Percentiles rank a stretch among this genome's conserved stretches.
Evolutionary conservation across 805 yeast species (phyloP).

Genomic region (Zygosaccharomyces bisporus): DNA sequence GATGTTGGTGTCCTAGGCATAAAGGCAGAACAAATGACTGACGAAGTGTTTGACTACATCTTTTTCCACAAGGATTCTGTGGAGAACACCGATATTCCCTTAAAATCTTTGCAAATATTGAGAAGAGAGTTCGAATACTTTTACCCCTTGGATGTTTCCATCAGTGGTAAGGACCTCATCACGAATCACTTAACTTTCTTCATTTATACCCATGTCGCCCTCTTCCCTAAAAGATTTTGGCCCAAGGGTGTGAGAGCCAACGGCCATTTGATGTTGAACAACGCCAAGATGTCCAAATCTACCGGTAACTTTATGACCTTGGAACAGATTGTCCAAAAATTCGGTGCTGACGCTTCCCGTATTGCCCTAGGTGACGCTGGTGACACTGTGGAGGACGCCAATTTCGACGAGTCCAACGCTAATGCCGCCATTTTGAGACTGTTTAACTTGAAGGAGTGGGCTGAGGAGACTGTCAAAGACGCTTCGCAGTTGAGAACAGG

Average conservation of each 20-base stretch:
- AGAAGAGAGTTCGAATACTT: conserved; percentile 96
- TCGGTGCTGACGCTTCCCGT: conserved; percentile 96
- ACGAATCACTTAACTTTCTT: conserved; percentile 97
- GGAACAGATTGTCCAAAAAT: conserved; percentile 77
- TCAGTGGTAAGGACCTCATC: conserved; percentile 94
- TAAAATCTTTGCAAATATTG: conserved; percentile 60
- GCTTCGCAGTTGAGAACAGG: conserved; percentile 53
- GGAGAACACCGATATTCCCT: conserved; percentile 56
- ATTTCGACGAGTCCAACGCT: conserved; percentile 93
- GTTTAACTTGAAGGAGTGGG: conserved; percentile 91
- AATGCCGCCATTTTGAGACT: conserved; percentile 95
- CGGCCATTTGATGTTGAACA: conserved; percentile 92
- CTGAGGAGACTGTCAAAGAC: conserved; percentile 65
- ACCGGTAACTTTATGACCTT: conserved; percentile 96
- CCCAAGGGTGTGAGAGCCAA: conserved; percentile 91
- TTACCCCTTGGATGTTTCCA: conserved; percentile 88
- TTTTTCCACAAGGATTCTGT: conserved; percentile 65
- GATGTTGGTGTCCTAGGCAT: conserved; percentile 69
- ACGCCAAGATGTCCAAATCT: conserved; percentile 96
- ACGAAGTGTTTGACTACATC: conserved; percentile 88
- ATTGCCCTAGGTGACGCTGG: conserved; percentile 98
- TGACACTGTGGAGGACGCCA: conserved; percentile 95
- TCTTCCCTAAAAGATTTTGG: conserved; percentile 90
- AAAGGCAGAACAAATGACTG: conserved; percentile 80
- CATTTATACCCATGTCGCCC: conserved; percentile 87